Percentiles rank a stretch among this genome's conserved stretches.
These are phyloP conservation scores for Manihot esculenta DNA, from an alignment of 441 rosid genomes.

Conservation along the genomic window DNA sequence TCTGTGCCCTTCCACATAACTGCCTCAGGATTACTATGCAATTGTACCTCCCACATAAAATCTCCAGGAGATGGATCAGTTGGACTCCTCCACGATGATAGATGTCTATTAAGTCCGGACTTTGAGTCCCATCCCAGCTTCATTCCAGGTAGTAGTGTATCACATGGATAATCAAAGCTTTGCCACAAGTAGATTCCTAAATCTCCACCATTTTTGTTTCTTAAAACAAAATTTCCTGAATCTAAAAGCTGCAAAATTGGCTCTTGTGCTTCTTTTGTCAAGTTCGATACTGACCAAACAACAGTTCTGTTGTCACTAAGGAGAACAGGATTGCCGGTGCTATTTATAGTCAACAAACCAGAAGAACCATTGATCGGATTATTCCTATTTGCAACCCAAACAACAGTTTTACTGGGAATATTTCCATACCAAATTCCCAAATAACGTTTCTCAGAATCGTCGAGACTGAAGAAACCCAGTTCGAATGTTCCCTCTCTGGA, in stretches of 20 bases:
- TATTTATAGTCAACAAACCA: conserved; percentile 20
- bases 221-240: conserved; percentile 33
- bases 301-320: conserved; percentile 11
- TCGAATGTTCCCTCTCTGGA: conserved; percentile 26
- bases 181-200: conserved; percentile 32
- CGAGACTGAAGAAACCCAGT: conserved; percentile 35
- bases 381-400: too few relatives aligned
- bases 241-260: conserved; percentile 9
- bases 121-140: conserved; percentile 39
- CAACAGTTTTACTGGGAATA: too few relatives aligned
- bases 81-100: conserved; percentile 37
- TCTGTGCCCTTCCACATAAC: conserved; percentile 35
- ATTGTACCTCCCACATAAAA: conserved; percentile 32
- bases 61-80: conserved; percentile 43
- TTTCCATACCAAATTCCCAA: too few relatives aligned
- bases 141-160: conserved; percentile 40
- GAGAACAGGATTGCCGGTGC: conserved; percentile 21
- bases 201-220: conserved; percentile 12
- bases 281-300: conserved; percentile 33
- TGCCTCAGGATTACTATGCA: conserved; percentile 24
- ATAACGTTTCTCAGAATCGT: conserved; percentile 5
- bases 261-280: conserved; percentile 12
- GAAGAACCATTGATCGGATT: conserved; percentile 17
- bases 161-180: conserved; percentile 48
- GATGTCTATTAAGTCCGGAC: conserved; percentile 23